Percentiles rank a stretch among this genome's conserved stretches.
phyloP scores from a whole-genome alignment of 208 protist genomes.

The Wallacemonas sp. region DNA sequence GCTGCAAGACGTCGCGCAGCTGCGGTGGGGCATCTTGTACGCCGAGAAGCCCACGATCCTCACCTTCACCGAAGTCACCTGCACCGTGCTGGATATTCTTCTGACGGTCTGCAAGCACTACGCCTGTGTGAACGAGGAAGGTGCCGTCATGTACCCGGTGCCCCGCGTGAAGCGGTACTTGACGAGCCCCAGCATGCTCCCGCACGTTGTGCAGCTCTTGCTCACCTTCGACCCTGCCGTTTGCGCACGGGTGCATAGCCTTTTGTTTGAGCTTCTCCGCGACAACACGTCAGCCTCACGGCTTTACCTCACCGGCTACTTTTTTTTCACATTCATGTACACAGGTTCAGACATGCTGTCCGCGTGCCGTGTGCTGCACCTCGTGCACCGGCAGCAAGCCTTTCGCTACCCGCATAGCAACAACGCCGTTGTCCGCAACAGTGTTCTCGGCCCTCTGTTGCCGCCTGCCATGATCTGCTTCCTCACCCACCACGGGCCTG shows the following conservation, averaged over 20 bases:
- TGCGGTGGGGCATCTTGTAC: constrained; percentile 89
- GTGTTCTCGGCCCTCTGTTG: constrained; percentile 86
- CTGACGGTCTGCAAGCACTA: constrained; percentile 84
- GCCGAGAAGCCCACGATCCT: constrained; percentile 65
- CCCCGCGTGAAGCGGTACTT: constrained; percentile 91
- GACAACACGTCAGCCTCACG: constrained; percentile 84
- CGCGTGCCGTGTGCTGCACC: constrained; percentile 78
- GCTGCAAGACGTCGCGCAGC: constrained; percentile 86
- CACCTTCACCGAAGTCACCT: constrained; percentile 87
- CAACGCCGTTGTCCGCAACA: constrained; percentile 62
- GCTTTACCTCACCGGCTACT: constrained; percentile 93
- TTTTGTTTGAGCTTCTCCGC: constrained; percentile 87
- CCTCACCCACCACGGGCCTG: constrained; percentile 88
- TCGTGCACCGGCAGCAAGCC: constrained; percentile 87
- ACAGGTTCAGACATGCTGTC: constrained; percentile 92
- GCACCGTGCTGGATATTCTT: constrained; percentile 91
- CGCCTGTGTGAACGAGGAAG: constrained; percentile 81
- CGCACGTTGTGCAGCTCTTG: constrained; percentile 94
- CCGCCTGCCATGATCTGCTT: constrained; percentile 95
- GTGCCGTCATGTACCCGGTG: constrained; percentile 90
- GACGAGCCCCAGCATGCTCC: constrained; percentile 75
- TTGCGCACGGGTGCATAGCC: constrained; percentile 77
- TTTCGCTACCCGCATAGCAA: constrained; percentile 54
- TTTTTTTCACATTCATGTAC: constrained; percentile 96
- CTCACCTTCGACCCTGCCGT: constrained; percentile 90